phyloP scores from a whole-genome alignment of 192 early-diverging fungal species.

The Entomortierella lignicola region DNA sequence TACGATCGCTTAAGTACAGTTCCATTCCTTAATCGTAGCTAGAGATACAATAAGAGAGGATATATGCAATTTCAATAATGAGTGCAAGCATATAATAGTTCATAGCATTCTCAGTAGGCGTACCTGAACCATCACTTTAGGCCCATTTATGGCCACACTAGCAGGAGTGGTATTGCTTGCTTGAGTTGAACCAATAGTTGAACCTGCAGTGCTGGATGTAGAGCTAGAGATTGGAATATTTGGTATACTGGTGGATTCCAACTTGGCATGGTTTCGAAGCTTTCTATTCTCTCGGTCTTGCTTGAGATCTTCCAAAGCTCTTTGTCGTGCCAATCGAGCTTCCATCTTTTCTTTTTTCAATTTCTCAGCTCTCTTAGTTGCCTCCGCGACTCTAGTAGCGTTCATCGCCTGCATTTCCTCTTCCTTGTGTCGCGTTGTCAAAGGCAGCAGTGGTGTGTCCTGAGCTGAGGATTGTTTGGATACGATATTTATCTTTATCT shows the following conservation, averaged over 20 bases:
- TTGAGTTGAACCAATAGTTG: not conserved
- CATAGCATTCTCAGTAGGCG: not conserved
- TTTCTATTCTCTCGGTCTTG: slow-evolving; percentile 41
- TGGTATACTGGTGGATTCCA: too few relatives aligned
- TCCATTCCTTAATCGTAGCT: slow-evolving; percentile 44
- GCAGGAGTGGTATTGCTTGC: not conserved
- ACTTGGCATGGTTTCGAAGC: not conserved
- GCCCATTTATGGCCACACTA: not conserved
- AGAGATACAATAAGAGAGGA: not conserved
- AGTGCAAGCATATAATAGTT: too few relatives aligned
- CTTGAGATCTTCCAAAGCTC: slow-evolving; percentile 32
- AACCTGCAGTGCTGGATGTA: not conserved
- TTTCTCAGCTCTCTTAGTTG: slow-evolving; percentile 21
- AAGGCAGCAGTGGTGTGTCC: slow-evolving; percentile 8
- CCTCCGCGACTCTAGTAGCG: slow-evolving; percentile 24
- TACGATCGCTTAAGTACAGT: slow-evolving; percentile 24
- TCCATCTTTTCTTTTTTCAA: slow-evolving; percentile 25
- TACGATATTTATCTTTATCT: slow-evolving; percentile 51
- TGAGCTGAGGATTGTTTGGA: not conserved
- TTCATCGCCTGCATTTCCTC: slow-evolving; percentile 19
- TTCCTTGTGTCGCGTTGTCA: slow-evolving; percentile 37
- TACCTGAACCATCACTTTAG: slow-evolving; percentile 28
- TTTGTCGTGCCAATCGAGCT: slow-evolving; percentile 30
- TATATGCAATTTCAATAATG: too few relatives aligned
- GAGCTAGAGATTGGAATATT: not conserved